Base-by-base conservation (phyloP, 2,329 filamentous ascomycete genomes). In the Fusarium sp. region DNA sequence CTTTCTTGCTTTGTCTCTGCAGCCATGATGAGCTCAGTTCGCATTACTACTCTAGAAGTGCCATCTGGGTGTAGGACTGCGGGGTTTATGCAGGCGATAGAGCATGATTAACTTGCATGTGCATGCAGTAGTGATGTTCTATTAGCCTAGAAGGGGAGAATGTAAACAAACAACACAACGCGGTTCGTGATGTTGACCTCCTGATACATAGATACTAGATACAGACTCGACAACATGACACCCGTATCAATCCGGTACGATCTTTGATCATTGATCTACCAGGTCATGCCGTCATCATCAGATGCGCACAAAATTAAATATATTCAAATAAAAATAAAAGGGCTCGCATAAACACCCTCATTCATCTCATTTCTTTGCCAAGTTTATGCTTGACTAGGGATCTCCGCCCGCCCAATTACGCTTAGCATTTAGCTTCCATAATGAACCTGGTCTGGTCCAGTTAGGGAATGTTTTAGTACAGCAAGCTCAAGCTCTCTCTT, bases 291-390 rank as follows among this genome's bases (percentile, higher is more conserved):
- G 64, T 59, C 67, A 68, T 71, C 32, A 47, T 32, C 22, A 48
- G 35, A 48, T 23, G 41, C 39, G 35, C 32, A 49, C 53, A 62
- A 35, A 55, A 22, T 41, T n/a, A 3, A 45, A 40, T 27, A 10
- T 9, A 22, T 7, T 32, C 30, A 52, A 45, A 45, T 23, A 25
- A 25, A 25, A 25, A 9, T 9, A 25, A 17, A 32, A 22, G n/a
- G 14, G 49, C 50, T 53, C 56, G 68, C 68, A 71, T 70, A 45
- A 64, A 54, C 54, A 45, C 25, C 54, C 54, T 58, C 54, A 54
- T 61, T 61, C 57, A 71, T 70, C 65, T 71, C 65, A 71, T 71
- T 71, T 71, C 68, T 52, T 65, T 59, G 51, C 62, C 65, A 65
- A 65, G 62, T 47, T 52, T 57, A 40, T 61, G 46, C 35, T 56